A percentile compares a stretch with the other conserved stretches of the same genome.
phyloP scores from a whole-genome alignment of 169 alveolate species.

The Toxoplasma gondii region DNA sequence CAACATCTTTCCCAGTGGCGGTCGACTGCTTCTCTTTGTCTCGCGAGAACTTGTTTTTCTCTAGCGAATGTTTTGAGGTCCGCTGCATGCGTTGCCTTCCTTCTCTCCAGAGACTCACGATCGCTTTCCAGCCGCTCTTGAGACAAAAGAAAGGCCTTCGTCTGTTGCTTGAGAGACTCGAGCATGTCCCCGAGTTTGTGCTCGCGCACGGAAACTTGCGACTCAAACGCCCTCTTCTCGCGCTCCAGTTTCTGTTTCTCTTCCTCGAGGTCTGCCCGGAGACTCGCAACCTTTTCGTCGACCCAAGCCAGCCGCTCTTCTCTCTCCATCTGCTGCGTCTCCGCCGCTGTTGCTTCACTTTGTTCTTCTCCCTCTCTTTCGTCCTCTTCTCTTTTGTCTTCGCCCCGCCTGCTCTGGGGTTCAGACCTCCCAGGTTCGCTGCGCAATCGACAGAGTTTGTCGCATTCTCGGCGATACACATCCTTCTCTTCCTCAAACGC shows the following conservation, averaged over 20 bases:
- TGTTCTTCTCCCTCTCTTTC: not conserved
- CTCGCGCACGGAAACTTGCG: no score
- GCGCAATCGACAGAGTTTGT: not conserved
- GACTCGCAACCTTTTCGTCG: not conserved
- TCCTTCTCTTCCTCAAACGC: not conserved
- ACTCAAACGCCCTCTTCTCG: not conserved
- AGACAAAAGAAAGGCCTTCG: no score
- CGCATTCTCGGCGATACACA: not conserved
- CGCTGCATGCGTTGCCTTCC: not conserved
- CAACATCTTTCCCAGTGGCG: not conserved
- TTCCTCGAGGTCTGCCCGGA: not conserved
- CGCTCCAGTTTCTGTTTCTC: not conserved
- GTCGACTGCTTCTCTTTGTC: not conserved
- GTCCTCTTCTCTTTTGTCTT: no score
- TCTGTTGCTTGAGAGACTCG: no score
- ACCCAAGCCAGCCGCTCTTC: not conserved
- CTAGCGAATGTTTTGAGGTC: not conserved
- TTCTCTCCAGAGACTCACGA: no score
- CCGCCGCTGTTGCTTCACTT: not conserved
- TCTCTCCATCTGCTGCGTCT: not conserved
- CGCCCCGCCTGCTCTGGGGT: no score
- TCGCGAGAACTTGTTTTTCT: not conserved
- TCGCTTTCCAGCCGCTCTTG: no score
- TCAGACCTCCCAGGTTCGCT: not conserved
- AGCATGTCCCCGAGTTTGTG: no score